These are phyloP conservation scores for Thamnidium elegans DNA, from an alignment of 192 early-diverging fungal species.

Conservation along the genomic window DNA sequence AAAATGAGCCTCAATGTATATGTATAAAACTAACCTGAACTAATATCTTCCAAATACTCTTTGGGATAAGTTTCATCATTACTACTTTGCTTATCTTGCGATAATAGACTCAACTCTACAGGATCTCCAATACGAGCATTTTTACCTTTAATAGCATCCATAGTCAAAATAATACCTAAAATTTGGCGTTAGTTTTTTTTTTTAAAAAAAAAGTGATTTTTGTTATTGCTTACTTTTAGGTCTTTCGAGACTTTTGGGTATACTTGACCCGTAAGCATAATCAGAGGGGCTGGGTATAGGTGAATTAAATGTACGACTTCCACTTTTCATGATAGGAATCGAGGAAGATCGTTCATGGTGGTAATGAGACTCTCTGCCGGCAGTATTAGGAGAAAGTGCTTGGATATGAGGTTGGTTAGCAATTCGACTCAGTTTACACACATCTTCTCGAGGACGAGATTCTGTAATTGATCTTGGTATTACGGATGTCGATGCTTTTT, in stretches of 20 bases:
- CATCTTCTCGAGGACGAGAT: conserved; percentile 2
- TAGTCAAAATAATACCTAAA: conserved; percentile 15
- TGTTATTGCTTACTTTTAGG: conserved; percentile 11
- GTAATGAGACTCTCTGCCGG: background rate
- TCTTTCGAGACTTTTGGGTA: conserved; percentile 14
- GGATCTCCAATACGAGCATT: background rate
- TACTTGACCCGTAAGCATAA: conserved; percentile 15
- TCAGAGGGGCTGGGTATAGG: conserved; percentile 22
- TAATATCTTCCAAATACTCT: background rate
- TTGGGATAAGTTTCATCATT: background rate
- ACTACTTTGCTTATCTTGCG: background rate
- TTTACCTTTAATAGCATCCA: conserved; percentile 10
- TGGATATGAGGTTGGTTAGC: conserved; percentile 26
- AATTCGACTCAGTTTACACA: conserved; percentile 10
- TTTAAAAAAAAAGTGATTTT: background rate
- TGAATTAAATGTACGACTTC: background rate
- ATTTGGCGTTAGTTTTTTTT: background rate
- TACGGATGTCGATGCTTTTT: background rate
- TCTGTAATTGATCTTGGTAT: background rate
- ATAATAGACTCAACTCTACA: background rate
- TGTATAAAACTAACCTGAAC: background rate
- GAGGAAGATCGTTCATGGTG: conserved; percentile 7
- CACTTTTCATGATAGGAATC: conserved; percentile 4
- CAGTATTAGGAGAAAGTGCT: background rate
- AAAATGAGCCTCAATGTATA: background rate